These are phyloP conservation scores for Naganishia cerealis DNA, from an alignment of 1,284 basidiomycete species.

Conservation along the genomic window DNA sequence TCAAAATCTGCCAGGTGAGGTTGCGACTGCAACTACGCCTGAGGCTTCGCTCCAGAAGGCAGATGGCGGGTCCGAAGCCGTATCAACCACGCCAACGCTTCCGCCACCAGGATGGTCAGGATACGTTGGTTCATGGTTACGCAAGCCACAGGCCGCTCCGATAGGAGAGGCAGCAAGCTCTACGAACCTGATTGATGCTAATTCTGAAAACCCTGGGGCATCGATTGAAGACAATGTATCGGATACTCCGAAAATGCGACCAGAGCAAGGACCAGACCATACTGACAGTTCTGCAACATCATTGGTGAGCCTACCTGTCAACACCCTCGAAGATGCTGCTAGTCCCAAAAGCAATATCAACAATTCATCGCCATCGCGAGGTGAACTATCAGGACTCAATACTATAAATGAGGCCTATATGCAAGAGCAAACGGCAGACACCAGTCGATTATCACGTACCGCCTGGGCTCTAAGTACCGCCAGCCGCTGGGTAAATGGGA, in stretches of 20 bases:
- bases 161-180: neutral
- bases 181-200: neutral
- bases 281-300: neutral
- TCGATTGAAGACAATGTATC: neutral
- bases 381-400: neutral
- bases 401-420: neutral
- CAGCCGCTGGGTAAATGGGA: neutral
- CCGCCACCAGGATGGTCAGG: slow-evolving; percentile 3
- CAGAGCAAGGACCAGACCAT: neutral
- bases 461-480: slow-evolving; percentile 2
- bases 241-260: neutral
- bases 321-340: neutral
- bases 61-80: neutral
- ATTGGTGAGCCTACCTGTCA: neutral
- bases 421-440: neutral
- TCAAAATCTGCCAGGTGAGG: neutral
- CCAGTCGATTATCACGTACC: neutral
- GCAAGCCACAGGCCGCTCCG: neutral
- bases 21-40: neutral
- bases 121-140: slow-evolving; percentile 1
- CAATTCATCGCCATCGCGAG: neutral
- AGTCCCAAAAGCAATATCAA: neutral
- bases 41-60: neutral
- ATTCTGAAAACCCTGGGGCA: neutral
- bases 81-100: neutral